Evolutionary conservation across 495 filamentous ascomycete genomes (phyloP).

Genomic region (Lasiosphaeriaceae sp.): DNA sequence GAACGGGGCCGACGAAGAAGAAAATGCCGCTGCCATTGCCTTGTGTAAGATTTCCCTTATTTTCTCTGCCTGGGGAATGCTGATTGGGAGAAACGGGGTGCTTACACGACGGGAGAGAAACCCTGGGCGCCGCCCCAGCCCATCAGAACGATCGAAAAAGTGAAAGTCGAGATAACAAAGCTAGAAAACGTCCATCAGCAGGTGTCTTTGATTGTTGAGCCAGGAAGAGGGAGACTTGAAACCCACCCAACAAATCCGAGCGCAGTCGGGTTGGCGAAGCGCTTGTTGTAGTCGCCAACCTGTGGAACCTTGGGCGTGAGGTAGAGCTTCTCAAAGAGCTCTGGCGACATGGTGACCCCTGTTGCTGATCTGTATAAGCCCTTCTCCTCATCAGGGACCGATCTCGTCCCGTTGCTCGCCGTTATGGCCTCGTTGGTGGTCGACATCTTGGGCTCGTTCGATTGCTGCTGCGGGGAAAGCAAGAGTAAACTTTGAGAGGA

Average conservation of each 20-base stretch:
- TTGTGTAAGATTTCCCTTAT: neutral
- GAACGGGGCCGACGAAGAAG: conserved; percentile 51
- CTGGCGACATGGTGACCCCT: conserved; percentile 46
- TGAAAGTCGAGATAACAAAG: conserved; percentile 49
- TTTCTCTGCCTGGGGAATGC: too few relatives aligned
- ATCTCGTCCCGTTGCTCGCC: neutral
- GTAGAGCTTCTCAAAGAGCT: conserved; percentile 58
- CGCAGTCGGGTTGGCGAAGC: conserved; percentile 53
- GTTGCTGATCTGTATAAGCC: conserved; percentile 35
- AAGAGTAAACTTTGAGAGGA: neutral
- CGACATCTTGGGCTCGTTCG: neutral
- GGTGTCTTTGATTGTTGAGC: neutral
- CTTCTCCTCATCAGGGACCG: conserved; percentile 34
- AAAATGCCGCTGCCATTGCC: conserved; percentile 46
- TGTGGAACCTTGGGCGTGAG: conserved; percentile 50
- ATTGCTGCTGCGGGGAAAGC: neutral
- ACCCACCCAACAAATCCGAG: conserved; percentile 50
- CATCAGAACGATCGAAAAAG: conserved; percentile 47
- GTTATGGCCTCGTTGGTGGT: neutral
- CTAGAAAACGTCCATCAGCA: conserved; percentile 15
- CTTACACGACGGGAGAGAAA: conserved; percentile 47
- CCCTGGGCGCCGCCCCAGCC: conserved; percentile 52
- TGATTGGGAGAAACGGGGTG: neutral
- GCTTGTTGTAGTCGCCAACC: conserved; percentile 43
- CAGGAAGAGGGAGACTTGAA: neutral